Evolutionary conservation across 2,329 filamentous ascomycete species (phyloP).

Genomic region (Cladophialophora yegresii): DNA sequence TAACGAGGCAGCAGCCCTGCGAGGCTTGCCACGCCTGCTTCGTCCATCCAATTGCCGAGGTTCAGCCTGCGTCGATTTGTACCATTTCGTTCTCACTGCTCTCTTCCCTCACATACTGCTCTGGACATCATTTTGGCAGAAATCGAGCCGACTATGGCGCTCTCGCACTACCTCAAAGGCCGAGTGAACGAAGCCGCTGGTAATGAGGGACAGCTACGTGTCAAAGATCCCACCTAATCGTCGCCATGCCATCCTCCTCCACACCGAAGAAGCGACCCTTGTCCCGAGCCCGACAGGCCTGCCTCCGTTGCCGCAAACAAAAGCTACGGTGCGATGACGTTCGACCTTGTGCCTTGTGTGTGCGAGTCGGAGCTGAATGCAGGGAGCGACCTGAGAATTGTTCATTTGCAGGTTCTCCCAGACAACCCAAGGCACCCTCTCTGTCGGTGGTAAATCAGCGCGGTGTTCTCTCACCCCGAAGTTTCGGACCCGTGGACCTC

Average conservation of each 20-base stretch:
- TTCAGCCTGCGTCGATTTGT: background rate
- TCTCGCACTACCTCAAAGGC: background rate
- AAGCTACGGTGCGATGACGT: conserved; percentile 30
- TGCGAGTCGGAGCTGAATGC: conserved; percentile 26
- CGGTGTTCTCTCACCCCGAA: background rate
- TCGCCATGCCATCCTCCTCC: conserved; percentile 2
- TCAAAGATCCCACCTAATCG: background rate
- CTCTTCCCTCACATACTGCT: background rate
- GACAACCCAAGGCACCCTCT: background rate
- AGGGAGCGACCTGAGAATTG: conserved; percentile 19
- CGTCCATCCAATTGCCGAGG: background rate
- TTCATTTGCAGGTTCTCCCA: background rate
- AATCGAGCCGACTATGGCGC: background rate
- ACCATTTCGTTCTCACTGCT: background rate
- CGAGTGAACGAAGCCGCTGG: background rate
- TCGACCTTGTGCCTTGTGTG: conserved; percentile 25
- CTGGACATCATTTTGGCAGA: background rate
- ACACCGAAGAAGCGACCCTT: conserved; percentile 22
- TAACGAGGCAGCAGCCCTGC: no score
- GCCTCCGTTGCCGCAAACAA: conserved; percentile 26
- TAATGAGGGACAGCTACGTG: background rate
- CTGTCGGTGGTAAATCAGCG: background rate
- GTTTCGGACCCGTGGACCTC: background rate
- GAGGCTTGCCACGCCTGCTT: background rate
- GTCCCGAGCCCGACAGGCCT: conserved; percentile 26